phyloP scores from a whole-genome alignment of 75 land plant genomes.

The Pinus taeda region DNA sequence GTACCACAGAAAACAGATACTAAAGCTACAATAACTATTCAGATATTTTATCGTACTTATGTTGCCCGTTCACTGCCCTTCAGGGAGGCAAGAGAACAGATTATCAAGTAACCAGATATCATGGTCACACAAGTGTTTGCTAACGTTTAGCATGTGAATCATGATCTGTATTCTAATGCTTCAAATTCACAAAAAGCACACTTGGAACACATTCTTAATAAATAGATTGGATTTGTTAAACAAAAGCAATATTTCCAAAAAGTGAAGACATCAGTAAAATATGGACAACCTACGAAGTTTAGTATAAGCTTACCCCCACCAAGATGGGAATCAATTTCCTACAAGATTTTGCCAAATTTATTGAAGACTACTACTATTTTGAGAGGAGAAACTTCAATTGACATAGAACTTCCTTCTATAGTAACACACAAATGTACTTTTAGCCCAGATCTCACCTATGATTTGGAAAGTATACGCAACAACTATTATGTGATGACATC shows the following conservation, averaged over 20 bases:
- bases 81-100: neutral
- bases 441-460: too few species aligned
- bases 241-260: conserved; percentile 3
- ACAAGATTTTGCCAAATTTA: too few species aligned
- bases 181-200: neutral
- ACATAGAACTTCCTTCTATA: too few species aligned
- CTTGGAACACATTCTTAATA: neutral
- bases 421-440: too few species aligned
- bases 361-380: too few species aligned
- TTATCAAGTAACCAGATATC: neutral
- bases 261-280: too few species aligned
- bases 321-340: too few species aligned
- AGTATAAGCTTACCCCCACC: too few species aligned
- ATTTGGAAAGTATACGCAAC: too few species aligned
- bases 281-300: too few species aligned
- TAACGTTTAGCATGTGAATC: neutral
- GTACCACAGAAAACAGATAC: neutral
- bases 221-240: neutral
- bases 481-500: too few species aligned
- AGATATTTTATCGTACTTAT: conserved; percentile 13
- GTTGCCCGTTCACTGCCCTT: neutral
- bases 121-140: neutral
- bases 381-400: too few species aligned
- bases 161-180: neutral
- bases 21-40: conserved; percentile 22